A percentile compares a stretch with the other conserved stretches of the same genome.
Evolutionary conservation across 2,329 filamentous ascomycete species (phyloP).

Genomic region (Alternaria rosae): DNA sequence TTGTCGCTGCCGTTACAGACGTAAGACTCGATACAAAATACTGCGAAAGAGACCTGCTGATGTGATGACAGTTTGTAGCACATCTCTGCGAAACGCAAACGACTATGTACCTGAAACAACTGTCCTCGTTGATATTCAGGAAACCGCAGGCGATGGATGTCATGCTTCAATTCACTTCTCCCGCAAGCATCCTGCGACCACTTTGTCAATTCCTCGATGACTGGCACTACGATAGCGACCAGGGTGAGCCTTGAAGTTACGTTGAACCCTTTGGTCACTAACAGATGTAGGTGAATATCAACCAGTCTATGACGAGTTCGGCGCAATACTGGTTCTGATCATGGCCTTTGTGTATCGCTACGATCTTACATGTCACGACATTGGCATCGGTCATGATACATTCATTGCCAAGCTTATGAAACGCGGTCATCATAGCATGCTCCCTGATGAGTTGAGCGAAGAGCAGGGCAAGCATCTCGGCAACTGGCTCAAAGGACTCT

Average conservation of each 20-base stretch:
- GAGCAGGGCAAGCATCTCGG: conserved; percentile 72
- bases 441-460: conserved; percentile 67
- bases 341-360: conserved; percentile 80
- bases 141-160: conserved; percentile 77
- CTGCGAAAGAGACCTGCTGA: conserved; percentile 8
- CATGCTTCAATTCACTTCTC: conserved; percentile 76
- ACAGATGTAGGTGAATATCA: conserved; percentile 71
- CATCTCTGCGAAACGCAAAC: conserved; percentile 76
- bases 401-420: conserved; percentile 73
- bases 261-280: conserved; percentile 9
- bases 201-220: conserved; percentile 78
- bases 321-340: conserved; percentile 75
- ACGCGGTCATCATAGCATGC: conserved; percentile 64
- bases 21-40: conserved; percentile 26
- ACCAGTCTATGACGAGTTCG: conserved; percentile 86
- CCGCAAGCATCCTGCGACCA: conserved; percentile 73
- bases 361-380: conserved; percentile 67
- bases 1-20: conserved; percentile 71
- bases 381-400: conserved; percentile 69
- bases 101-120: conserved; percentile 78
- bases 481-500: conserved; percentile 80
- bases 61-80: conserved; percentile 64
- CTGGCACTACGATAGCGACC: conserved; percentile 84
- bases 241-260: conserved; percentile 54
- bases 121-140: conserved; percentile 76